Base-by-base conservation (phyloP, 2,329 filamentous ascomycete species). In the Neofusicoccum laricinum region DNA sequence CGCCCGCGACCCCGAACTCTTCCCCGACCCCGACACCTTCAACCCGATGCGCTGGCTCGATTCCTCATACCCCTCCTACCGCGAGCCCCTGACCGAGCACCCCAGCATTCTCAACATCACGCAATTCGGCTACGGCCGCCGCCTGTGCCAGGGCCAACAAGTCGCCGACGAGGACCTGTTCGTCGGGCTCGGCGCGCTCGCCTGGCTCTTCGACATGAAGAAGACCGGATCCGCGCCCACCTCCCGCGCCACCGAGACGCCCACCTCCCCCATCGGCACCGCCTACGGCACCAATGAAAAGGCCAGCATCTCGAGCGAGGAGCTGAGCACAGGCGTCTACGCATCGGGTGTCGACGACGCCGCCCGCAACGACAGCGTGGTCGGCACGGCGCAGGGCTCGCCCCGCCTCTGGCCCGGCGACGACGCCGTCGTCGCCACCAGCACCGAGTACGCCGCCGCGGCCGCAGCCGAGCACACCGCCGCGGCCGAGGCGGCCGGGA, bases 91-190 rank as follows among this genome's bases (percentile, higher is more conserved):
- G 12, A 81, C 78, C 1, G 74, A 80, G 43, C 83, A 77, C 64
- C 84, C 83, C 3, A 85, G 81, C 63, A 79, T 85, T 64, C 81
- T 83, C 66, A 84, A 83, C 69, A 79, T 81, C 71, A 79, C 79
- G 8, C 80, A 82, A 36, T 86, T 86, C 64, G 84, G 84, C 15
- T 85, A 84, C 72, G 84, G 84, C 2, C 78, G 84, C 50, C 77
- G 85, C 34, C 72, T 75, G 6, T 81, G 79, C 69, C 78, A 79
- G 59, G 79, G 79, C 4, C 73, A 78, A 61, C 71, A 72, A 7
- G 77, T 81, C 21, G 72, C 78, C 1, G 78, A 81, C 65, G 75
- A 78, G 48, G 76, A 79, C 65, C 67, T 80, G 14, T 67, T 79
- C 5, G 77, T 78, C 19, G 76, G 78, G 4, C 75, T 81, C 25